Percentiles rank a stretch among this genome's conserved stretches.
These are phyloP conservation scores for Pneumocystis oryctolagi DNA, from an alignment of 1,139 yeast genomes.

Conservation along the genomic window DNA sequence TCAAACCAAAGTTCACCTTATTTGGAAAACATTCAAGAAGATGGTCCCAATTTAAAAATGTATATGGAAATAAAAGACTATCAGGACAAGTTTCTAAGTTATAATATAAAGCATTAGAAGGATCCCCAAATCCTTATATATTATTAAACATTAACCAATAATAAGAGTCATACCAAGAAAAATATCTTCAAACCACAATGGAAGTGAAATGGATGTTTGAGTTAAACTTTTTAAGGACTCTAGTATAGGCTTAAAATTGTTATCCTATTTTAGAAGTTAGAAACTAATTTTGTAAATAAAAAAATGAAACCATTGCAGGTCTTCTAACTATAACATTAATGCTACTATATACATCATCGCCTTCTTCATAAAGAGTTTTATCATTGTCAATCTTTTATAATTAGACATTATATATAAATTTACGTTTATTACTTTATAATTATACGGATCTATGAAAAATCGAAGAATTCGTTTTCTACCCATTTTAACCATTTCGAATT, in stretches of 20 bases:
- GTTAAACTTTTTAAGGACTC: constrained; percentile 15
- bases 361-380: constrained; percentile 6
- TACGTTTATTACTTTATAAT: constrained; percentile 10
- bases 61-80: constrained; percentile 16
- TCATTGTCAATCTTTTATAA: constrained; percentile 14
- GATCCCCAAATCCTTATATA: constrained; percentile 24
- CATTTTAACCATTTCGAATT: constrained; percentile 4
- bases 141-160: background rate
- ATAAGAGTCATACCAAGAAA: constrained; percentile 16
- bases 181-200: constrained; percentile 28
- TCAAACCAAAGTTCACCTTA: constrained; percentile 2
- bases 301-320: constrained; percentile 7
- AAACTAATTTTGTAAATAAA: constrained; percentile 18
- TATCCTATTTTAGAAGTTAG: constrained; percentile 17
- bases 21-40: constrained; percentile 17
- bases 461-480: constrained; percentile 8
- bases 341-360: background rate
- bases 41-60: constrained; percentile 20
- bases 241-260: constrained; percentile 18
- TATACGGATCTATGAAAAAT: constrained; percentile 7
- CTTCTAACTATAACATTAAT: constrained; percentile 1
- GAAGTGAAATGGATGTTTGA: constrained; percentile 17
- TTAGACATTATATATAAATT: constrained; percentile 11
- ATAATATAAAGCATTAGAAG: constrained; percentile 16
- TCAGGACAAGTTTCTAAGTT: constrained; percentile 12